A percentile compares a stretch with the other conserved stretches of the same genome.
These are phyloP conservation scores for Candida jianshihensis DNA, from an alignment of 805 yeast species.

Conservation along the genomic window DNA sequence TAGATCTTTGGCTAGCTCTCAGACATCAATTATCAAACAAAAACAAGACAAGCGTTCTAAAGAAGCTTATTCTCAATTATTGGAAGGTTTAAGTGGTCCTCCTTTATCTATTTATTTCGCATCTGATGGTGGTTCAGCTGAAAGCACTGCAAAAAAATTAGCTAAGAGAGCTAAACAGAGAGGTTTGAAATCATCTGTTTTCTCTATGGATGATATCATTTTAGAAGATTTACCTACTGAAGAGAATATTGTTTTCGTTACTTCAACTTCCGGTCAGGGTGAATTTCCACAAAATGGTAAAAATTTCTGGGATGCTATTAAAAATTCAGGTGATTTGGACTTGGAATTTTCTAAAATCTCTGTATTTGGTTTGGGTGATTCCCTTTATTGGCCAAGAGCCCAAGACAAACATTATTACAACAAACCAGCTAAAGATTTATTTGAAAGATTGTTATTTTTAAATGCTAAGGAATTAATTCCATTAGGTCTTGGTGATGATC, in stretches of 20 bases:
- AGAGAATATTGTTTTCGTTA: slow-evolving; percentile 45
- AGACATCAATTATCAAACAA: slow-evolving; percentile 51
- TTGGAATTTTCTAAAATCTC: slow-evolving; percentile 60
- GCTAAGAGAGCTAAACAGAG: slow-evolving; percentile 50
- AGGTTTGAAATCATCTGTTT: slow-evolving; percentile 41
- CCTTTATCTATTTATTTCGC: slow-evolving; percentile 75
- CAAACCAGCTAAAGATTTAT: slow-evolving; percentile 78
- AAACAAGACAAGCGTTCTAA: slow-evolving; percentile 64
- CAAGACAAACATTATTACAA: slow-evolving; percentile 92
- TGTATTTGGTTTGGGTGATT: slow-evolving; percentile 88
- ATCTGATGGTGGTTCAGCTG: slow-evolving; percentile 87
- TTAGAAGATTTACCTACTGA: slow-evolving; percentile 48
- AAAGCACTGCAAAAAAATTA: slow-evolving; percentile 67
- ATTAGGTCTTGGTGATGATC: slow-evolving; percentile 91
- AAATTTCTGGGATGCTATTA: slow-evolving; percentile 68
- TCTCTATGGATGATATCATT: slow-evolving; percentile 56
- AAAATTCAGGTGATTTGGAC: slow-evolving; percentile 62
- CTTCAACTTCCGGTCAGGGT: slow-evolving; percentile 95
- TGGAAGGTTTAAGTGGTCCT: slow-evolving; percentile 88
- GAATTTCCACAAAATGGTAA: slow-evolving; percentile 77
- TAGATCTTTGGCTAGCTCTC: slow-evolving; percentile 58
- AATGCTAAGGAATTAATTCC: slow-evolving; percentile 72
- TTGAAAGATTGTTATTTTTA: slow-evolving; percentile 53
- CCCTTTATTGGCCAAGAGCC: slow-evolving; percentile 96
- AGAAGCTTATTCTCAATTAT: slow-evolving; percentile 65